These are phyloP conservation scores for Penicillium polonicum DNA, from an alignment of 2,329 filamentous ascomycete species.

Conservation along the genomic window DNA sequence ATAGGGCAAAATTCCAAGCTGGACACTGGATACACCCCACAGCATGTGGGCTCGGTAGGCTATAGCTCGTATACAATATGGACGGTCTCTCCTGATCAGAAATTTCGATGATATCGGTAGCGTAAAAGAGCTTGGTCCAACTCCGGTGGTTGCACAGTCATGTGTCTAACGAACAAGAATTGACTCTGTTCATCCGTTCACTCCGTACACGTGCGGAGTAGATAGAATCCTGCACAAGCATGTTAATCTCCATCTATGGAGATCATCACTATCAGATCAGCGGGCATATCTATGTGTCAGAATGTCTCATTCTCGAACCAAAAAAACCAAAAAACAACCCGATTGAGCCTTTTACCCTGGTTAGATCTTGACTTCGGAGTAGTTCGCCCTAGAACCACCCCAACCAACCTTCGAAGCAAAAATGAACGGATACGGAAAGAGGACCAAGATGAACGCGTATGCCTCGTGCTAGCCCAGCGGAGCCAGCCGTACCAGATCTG, in stretches of 20 bases:
- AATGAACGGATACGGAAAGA: neutral
- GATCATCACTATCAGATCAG: neutral
- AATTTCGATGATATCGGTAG: neutral
- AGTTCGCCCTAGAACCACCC: neutral
- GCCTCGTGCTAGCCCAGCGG: neutral
- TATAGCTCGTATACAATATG: neutral
- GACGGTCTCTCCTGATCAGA: neutral
- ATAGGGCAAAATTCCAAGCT: neutral
- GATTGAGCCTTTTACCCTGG: too few relatives aligned
- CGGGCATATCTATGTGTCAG: neutral
- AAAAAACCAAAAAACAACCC: neutral
- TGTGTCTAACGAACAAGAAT: neutral
- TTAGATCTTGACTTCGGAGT: neutral
- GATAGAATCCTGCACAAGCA: neutral
- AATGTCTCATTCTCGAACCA: conserved; percentile 6
- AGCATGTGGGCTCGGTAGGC: neutral
- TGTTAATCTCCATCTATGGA: neutral
- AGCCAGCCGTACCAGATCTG: conserved; percentile 1
- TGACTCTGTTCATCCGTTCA: too few relatives aligned
- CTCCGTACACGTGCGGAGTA: neutral
- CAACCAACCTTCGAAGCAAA: neutral
- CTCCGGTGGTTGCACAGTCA: neutral
- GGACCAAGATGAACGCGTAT: neutral
- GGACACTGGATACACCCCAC: neutral
- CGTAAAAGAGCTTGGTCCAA: neutral